Conservation (phyloP, 164 flowering plant genomes). For the Pachysandra terminalis region DNA sequence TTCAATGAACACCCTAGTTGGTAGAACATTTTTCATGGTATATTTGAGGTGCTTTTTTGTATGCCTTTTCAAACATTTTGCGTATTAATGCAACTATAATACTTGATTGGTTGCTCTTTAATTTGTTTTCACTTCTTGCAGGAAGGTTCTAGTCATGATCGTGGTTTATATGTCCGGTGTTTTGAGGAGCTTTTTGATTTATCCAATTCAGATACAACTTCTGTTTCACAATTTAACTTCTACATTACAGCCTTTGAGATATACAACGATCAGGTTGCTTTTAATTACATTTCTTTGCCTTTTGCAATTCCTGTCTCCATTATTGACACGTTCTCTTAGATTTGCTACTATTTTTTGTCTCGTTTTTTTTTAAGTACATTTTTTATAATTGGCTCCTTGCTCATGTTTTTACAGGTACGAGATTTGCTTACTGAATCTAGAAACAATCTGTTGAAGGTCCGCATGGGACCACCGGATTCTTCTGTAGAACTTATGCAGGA, state of each 20-base stretch:
- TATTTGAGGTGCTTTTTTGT: neutral
- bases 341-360: neutral
- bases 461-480: constrained; percentile 53
- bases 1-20: too few species aligned
- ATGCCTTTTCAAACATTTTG: neutral
- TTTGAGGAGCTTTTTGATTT: constrained; percentile 98
- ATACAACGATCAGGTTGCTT: constrained; percentile 84
- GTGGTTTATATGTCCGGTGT: constrained; percentile 87
- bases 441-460: constrained; percentile 38
- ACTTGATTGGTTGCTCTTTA: constrained; percentile 2
- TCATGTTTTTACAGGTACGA: constrained; percentile 41
- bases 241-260: constrained; percentile 74
- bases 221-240: constrained; percentile 62
- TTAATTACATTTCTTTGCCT: constrained; percentile 1
- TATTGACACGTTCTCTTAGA: neutral
- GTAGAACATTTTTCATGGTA: too few species aligned
- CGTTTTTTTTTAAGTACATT: neutral
- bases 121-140: constrained; percentile 27
- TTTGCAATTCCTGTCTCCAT: neutral
- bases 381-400: constrained; percentile 2
- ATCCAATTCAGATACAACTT: constrained; percentile 81
- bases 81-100: neutral
- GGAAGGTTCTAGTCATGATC: constrained; percentile 97
- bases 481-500: constrained; percentile 68
- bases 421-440: constrained; percentile 72